phyloP scores from a whole-genome alignment of 2,329 filamentous ascomycete species.

The Epichloe amarillans region DNA sequence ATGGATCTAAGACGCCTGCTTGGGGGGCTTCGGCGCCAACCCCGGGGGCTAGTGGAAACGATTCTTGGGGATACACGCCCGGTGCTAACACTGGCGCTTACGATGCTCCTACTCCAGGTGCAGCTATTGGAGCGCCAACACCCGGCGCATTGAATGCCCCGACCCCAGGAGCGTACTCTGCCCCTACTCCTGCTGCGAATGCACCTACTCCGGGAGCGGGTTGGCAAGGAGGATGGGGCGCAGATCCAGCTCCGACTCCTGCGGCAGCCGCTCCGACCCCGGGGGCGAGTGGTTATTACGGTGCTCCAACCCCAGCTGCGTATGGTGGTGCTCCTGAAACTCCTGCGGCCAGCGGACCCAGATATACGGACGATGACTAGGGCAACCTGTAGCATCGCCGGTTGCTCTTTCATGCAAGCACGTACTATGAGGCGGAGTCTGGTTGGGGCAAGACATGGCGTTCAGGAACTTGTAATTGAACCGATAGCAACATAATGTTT shows the following conservation, averaged over 20 bases:
- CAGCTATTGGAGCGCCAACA: slow-evolving; percentile 44
- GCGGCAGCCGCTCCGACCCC: slow-evolving; percentile 56
- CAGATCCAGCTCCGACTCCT: slow-evolving; percentile 54
- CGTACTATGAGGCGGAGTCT: too few relatives aligned
- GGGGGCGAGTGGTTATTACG: slow-evolving; percentile 46
- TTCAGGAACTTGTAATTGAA: too few relatives aligned
- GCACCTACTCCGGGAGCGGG: slow-evolving; percentile 58
- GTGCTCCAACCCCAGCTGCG: slow-evolving; percentile 53
- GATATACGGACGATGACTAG: slow-evolving; percentile 38
- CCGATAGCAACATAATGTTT: too few relatives aligned
- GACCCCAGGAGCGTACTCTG: slow-evolving; percentile 56
- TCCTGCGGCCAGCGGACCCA: slow-evolving; percentile 44
- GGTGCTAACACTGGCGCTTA: slow-evolving; percentile 39
- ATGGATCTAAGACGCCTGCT: slow-evolving; percentile 65
- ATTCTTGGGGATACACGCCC: slow-evolving; percentile 47
- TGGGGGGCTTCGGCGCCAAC: slow-evolving; percentile 51
- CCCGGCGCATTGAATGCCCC: slow-evolving; percentile 53
- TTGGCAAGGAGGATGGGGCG: slow-evolving; percentile 45
- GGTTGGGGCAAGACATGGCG: too few relatives aligned
- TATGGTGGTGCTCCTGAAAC: slow-evolving; percentile 43
- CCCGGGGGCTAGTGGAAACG: slow-evolving; percentile 42
- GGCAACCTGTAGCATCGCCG: too few relatives aligned
- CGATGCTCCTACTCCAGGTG: slow-evolving; percentile 57
- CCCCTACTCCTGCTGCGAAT: slow-evolving; percentile 47
- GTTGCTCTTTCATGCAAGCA: too few relatives aligned